phyloP scores from a whole-genome alignment of 2,329 filamentous ascomycete species.

The Fusarium tjaetaba region DNA sequence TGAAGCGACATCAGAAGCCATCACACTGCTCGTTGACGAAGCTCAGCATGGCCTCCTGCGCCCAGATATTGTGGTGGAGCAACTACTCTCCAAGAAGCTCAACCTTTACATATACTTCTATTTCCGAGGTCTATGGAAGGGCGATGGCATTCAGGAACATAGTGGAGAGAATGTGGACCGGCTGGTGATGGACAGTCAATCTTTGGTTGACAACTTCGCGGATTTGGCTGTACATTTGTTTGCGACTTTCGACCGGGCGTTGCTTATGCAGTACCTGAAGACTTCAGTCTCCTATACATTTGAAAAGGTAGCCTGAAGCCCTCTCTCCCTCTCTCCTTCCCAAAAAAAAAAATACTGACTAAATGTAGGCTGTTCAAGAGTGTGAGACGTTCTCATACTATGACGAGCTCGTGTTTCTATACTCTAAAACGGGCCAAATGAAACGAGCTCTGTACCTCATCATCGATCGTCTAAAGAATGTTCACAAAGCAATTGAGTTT shows the following conservation, averaged over 20 bases:
- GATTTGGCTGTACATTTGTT: conserved; percentile 90
- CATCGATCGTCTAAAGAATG: conserved; percentile 90
- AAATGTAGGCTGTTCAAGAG: conserved; percentile 69
- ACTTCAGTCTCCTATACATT: conserved; percentile 89
- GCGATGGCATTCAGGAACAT: conserved; percentile 69
- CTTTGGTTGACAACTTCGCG: conserved; percentile 85
- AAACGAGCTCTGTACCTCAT: conserved; percentile 93
- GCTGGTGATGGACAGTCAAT: conserved; percentile 66
- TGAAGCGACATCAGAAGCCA: conserved; percentile 82
- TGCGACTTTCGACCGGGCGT: conserved; percentile 79
- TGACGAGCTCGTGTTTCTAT: conserved; percentile 92
- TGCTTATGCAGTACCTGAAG: conserved; percentile 89
- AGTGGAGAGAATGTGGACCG: conserved; percentile 64
- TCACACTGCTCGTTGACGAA: conserved; percentile 88
- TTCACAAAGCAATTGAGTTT: conserved; percentile 92
- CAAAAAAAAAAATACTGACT: conserved; percentile 9
- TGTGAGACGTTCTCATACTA: conserved; percentile 86
- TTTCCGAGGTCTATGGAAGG: conserved; percentile 84
- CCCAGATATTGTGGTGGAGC: conserved; percentile 79
- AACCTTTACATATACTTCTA: conserved; percentile 91
- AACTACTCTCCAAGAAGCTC: conserved; percentile 75
- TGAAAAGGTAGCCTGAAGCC: conserved; percentile 64
- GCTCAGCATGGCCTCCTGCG: conserved; percentile 88
- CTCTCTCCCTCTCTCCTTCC: too few species aligned
- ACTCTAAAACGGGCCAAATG: conserved; percentile 94